These are phyloP conservation scores for fission yeast (Schizosaccharomyces pombe) DNA, from an alignment of 805 yeast species.

Conservation along the genomic window DNA sequence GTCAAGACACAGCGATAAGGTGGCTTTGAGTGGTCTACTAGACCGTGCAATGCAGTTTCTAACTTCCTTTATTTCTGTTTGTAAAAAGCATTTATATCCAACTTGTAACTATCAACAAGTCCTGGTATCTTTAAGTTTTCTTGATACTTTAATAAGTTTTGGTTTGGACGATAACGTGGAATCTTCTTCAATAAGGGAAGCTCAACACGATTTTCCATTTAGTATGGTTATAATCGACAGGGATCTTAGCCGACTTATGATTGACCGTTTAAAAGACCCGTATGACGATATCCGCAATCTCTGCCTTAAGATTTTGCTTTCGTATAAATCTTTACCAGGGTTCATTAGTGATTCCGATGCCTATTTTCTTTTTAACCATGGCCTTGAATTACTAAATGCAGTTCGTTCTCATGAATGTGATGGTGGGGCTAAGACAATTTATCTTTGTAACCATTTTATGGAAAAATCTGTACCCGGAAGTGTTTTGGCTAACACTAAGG, in stretches of 20 bases:
- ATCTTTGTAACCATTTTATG: conserved; percentile 23
- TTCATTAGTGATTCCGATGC: background rate
- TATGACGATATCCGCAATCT: conserved; percentile 50
- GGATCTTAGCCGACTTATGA: conserved; percentile 24
- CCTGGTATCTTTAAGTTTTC: conserved; percentile 26
- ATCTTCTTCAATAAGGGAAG: conserved; percentile 18
- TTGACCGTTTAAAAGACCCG: conserved; percentile 42
- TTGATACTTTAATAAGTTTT: conserved; percentile 25
- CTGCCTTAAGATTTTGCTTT: background rate
- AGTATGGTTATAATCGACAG: conserved; percentile 21
- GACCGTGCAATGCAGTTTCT: background rate
- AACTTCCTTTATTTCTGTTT: background rate
- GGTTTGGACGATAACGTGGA: conserved; percentile 32
- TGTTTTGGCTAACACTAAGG: conserved; percentile 17
- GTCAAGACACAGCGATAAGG: background rate
- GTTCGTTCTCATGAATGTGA: conserved; percentile 43
- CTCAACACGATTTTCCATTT: conserved; percentile 28
- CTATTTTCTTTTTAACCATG: conserved; percentile 10
- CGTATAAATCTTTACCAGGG: background rate
- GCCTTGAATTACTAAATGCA: conserved; percentile 14
- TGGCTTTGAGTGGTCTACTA: too few species aligned
- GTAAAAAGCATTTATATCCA: conserved; percentile 15
- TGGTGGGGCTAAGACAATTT: conserved; percentile 49
- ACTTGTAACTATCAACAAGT: conserved; percentile 34
- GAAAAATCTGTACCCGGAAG: conserved; percentile 16